Percentiles rank a stretch among this genome's conserved stretches.
Conservation (phyloP, 1,139 yeast genomes). For the Yamadazyma triangularis region DNA sequence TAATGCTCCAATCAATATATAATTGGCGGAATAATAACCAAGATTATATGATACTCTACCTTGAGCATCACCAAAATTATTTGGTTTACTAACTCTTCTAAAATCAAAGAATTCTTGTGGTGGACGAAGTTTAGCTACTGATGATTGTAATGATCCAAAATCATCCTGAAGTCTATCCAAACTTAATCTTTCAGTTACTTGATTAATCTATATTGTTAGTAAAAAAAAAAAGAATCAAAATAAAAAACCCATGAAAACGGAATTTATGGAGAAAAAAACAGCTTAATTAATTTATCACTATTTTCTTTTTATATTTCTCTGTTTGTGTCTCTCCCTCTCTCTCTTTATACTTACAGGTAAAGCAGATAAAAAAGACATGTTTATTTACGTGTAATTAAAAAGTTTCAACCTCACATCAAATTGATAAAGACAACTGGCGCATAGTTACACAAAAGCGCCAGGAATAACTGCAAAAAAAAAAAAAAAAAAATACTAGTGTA, state of each 20-base stretch:
- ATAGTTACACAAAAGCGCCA: not conserved
- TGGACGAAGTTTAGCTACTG: conserved; percentile 73
- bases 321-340: no score
- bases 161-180: conserved; percentile 46
- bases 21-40: conserved; percentile 85
- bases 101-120: conserved; percentile 92
- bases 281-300: no score
- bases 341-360: conserved; percentile 15
- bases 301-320: no score
- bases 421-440: not conserved
- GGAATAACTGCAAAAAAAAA: not conserved
- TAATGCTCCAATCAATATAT: conserved; percentile 67
- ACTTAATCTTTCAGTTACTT: conserved; percentile 46
- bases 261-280: no score
- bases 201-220: conserved; percentile 29
- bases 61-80: conserved; percentile 84
- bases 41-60: conserved; percentile 82
- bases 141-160: conserved; percentile 45
- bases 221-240: no score
- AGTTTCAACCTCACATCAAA: no score
- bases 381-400: not conserved
- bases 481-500: no score
- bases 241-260: no score
- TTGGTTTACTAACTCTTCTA: conserved; percentile 86
- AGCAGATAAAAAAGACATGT: conserved; percentile 9